Evolutionary conservation across 345 rosid genomes (phyloP), one percentile per base, ranked within the genome.

Genomic region (Acer saccharum): DNA sequence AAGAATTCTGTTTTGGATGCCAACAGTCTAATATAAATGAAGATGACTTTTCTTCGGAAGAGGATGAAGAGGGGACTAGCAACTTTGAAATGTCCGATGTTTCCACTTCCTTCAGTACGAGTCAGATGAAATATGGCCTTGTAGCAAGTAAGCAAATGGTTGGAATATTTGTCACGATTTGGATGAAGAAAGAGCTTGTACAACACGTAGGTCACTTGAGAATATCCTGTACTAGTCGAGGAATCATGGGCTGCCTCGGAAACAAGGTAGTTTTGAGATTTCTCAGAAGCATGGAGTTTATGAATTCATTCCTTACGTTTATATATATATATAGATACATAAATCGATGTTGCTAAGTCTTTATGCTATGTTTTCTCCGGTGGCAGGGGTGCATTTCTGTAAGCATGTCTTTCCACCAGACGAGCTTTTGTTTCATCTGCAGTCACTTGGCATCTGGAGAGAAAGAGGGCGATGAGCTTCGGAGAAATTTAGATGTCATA

Each of bases 371-470:
- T 29, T 21, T 58, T 84, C 21, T 80, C 35, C 65, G 61, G 17
- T 72, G 88, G 83, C 87, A 95, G 99, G 99, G 99, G 20, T 95
- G 98, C 76, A 93, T 95, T 71, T 91, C 97, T 4, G 95, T 95
- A 65, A 93, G 99, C 84, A 88, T 93, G 90, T 81, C 84, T 67
- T 87, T 93, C 74, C 91, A 93, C 75, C 90, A 90, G 84, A 92
- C 98, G 14, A 93, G 90, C 83, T 88, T 95, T 77, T 95, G 98
- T 85, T 93, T 95, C 78, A 72, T 93, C 14, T 93, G 98, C 77
- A 90, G 98, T 82, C 98, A 95, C 86, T 82, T 95, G 87, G 98
- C 99, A 61, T 95, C 99, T 0, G 99, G 99, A 17, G 97, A 95
- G 81, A 95, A 89, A 85, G 99, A 95, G 84, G 98, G 99, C 1